Conservation (phyloP, 2,329 filamentous ascomycete genomes). For the Bipolaris bicolor region DNA sequence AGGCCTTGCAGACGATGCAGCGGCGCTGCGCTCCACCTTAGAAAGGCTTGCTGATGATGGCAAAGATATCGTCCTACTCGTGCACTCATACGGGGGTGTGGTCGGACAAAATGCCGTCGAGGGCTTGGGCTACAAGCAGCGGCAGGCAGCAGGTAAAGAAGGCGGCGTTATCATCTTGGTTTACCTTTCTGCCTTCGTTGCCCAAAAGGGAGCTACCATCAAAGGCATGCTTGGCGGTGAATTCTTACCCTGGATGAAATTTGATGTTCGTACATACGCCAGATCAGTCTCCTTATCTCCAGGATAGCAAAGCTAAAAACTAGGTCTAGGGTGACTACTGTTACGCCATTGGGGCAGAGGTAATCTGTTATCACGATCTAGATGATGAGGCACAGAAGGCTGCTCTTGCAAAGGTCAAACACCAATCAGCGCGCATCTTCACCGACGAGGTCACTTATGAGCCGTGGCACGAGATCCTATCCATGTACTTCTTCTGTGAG, state of each 20-base stretch:
- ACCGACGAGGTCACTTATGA: constrained; percentile 8
- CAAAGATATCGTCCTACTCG: constrained; percentile 6
- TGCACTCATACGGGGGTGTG: constrained; percentile 9
- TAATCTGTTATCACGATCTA: constrained; percentile 7
- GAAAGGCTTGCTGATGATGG: constrained; percentile 3
- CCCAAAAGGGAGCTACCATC: constrained; percentile 3
- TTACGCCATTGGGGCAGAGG: neutral
- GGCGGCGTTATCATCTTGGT: constrained; percentile 7
- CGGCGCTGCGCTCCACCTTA: constrained; percentile 2
- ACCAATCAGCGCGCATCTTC: constrained; percentile 5
- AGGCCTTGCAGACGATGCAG: constrained; percentile 4
- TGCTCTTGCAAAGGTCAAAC: constrained; percentile 3
- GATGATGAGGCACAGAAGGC: neutral
- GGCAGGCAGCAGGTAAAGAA: constrained; percentile 1
- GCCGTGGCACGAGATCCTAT: constrained; percentile 6
- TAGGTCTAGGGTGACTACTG: constrained; percentile 1
- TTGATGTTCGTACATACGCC: constrained; percentile 2
- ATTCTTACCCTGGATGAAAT: constrained; percentile 6
- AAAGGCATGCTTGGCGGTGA: constrained; percentile 3
- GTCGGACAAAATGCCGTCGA: constrained; percentile 5
- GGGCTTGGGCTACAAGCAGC: constrained; percentile 1
- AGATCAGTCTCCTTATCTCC: neutral
- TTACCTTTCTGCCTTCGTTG: constrained; percentile 8
- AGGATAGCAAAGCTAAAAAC: neutral
- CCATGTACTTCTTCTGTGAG: constrained; percentile 9